Evolutionary conservation across 768 basidiomycete genomes (phyloP).

Genomic region (Mycena leptocephala): DNA sequence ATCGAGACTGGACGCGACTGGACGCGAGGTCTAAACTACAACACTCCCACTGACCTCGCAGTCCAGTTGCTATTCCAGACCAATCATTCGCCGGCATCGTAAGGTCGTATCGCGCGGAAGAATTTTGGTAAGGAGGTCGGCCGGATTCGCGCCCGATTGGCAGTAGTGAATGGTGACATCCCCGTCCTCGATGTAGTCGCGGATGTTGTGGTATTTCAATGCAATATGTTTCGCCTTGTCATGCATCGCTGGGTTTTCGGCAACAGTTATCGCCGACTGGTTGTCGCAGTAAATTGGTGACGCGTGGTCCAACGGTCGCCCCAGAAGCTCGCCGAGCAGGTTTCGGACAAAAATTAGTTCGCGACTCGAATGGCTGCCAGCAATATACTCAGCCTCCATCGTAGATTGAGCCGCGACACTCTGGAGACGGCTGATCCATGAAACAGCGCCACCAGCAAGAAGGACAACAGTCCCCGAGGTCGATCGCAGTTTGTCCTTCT

Average conservation of each 20-base stretch:
- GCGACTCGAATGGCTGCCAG: background rate
- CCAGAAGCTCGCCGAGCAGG: background rate
- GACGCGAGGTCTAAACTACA: constrained; percentile 1
- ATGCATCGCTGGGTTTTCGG: background rate
- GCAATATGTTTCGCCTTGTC: background rate
- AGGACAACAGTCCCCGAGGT: background rate
- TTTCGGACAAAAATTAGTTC: background rate
- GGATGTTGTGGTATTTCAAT: background rate
- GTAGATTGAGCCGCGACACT: background rate
- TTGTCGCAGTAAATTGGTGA: background rate
- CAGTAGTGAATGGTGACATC: background rate
- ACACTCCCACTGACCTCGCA: constrained; percentile 6
- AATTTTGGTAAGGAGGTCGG: background rate
- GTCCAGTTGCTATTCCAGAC: background rate
- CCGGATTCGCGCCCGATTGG: background rate
- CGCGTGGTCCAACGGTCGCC: background rate
- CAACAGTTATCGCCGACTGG: background rate
- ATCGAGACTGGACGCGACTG: background rate
- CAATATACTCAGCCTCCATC: background rate
- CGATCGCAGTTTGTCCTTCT: background rate
- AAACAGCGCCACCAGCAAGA: background rate
- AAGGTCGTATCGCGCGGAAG: background rate
- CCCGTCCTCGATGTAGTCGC: background rate
- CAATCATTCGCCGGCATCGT: background rate
- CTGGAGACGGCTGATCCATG: background rate